Evolutionary conservation across 805 yeast species (phyloP), one percentile per base, ranked within the genome.

Genomic region (Metschnikowia colocasiae): DNA sequence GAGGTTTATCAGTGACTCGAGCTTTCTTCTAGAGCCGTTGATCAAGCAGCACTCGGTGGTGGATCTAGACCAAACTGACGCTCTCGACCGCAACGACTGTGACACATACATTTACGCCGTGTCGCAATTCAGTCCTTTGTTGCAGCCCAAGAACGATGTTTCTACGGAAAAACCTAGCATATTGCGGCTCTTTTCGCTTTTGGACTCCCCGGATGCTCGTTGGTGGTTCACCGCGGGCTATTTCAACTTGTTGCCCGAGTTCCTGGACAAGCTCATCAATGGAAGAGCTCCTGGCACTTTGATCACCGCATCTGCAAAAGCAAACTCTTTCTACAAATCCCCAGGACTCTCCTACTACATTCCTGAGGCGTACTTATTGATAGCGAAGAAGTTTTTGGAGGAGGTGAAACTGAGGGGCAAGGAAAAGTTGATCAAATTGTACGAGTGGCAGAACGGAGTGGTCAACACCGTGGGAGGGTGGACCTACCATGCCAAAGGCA

Each of bases 401-500:
- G 76, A 74, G 19, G 80, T 84, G 7, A 62, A 65, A 19, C 49
- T 55, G 9, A 57, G 65, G 26, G 71, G 75, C 1, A 76, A 73
- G 56, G 67, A 71, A 15, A 48, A 68, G 2, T 55, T 69, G 30
- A 81, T 92, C 26, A 64, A 68, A 16, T 68, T 94, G 31, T 74
- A 74, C 47, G 98, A 92, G 64, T 94, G 99, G 99, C 77, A 79
- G 59, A 81, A 79, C 41, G 99, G 99, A 1, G 71, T 81, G 2
- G 96, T 89, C 3, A 88, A 89, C 60, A 78, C 85, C 6, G 78
- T 82, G 0, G 77, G 73, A 25, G 99, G 99, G 1, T 92, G 99
- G 98, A 87, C 97, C 0, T 94, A 94, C 64, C 99, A 94, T 61
- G 98, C 99, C 12, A 94, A 94, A 62, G 99, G 99, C 1, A 69